Evolutionary conservation across 2,329 filamentous ascomycete species (phyloP), one percentile per base, ranked within the genome.

Genomic region (Aureobasidium sp.): DNA sequence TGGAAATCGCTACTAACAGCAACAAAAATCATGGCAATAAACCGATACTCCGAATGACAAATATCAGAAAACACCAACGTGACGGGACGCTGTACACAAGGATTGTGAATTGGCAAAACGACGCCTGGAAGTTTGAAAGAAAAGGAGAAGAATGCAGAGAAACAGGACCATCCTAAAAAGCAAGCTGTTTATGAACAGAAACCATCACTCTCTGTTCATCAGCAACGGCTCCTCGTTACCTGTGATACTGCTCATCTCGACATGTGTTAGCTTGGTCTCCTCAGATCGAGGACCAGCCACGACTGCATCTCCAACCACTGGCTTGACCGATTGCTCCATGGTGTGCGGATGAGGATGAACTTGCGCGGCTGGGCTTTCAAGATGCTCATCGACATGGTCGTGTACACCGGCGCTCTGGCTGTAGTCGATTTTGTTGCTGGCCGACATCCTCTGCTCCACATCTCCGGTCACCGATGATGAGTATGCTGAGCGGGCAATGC

Each of bases 191-290:
- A 25, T 25, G 3, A 4, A 15, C 21, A 8, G 21, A 11, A 51
- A 35, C 31, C 3, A 29, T 54, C 23, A 62, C 38, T 61, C 60
- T 37, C 60, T 57, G 53, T 61, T 61, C 45, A 58, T 72, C 57
- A 75, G 59, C 37, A 73, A 71, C 17, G 71, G 71, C 59, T 71
- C 73, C 62, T 74, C 72, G 1, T 55, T 61, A 3, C 64, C 55
- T 13, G 62, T 62, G 9, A 71, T 64, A 40, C 57, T 62, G 55
- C 69, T 70, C 73, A 75, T 74, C 66, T 75, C 73, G 64, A 72
- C 68, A 54, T 71, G 68, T 50, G 73, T 72, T 63, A 67, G 29
- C 47, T 63, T 66, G 29, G 70, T 70, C 67, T 74, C 72, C 33
- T 71, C 65, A 27, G 66, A 67, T 25, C 63, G 61, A 10, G 69